A percentile compares a stretch with the other conserved stretches of the same genome.
phyloP scores from a whole-genome alignment of 495 filamentous ascomycete species.

The Hyaloscypha variabilis region DNA sequence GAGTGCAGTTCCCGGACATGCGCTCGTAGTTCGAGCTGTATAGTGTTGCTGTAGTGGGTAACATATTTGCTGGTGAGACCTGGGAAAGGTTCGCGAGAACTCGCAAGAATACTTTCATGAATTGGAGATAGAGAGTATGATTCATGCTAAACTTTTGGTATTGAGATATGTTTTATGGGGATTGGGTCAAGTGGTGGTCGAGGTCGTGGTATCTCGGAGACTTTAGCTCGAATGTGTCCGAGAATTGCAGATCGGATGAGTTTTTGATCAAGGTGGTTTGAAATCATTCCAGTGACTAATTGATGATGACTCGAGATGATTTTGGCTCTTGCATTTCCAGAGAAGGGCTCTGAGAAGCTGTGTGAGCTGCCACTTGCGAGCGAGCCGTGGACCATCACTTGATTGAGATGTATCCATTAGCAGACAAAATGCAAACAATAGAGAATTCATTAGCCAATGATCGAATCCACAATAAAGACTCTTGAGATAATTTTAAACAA shows the following conservation, averaged over 20 bases:
- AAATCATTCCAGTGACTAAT: not conserved
- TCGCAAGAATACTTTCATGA: not conserved
- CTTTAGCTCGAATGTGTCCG: not conserved
- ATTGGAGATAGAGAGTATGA: not conserved
- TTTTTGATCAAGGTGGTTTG: not conserved
- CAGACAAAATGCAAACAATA: too few species aligned
- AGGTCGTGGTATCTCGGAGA: not conserved
- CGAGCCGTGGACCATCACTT: too few species aligned
- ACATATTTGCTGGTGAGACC: not conserved
- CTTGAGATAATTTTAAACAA: not conserved
- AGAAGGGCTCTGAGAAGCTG: too few species aligned
- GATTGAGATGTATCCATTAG: too few species aligned
- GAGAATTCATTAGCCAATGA: too few species aligned
- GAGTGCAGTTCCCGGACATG: slow-evolving; percentile 12
- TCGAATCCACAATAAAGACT: not conserved
- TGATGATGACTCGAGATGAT: not conserved
- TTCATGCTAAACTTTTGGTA: too few species aligned
- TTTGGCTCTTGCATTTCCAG: not conserved
- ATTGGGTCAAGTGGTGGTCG: too few species aligned
- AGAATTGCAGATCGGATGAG: not conserved
- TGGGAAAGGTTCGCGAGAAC: not conserved
- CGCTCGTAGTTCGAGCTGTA: slow-evolving; percentile 9
- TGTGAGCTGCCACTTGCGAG: too few species aligned
- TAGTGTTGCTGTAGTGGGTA: not conserved
- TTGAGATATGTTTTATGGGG: too few species aligned